Evolutionary conservation across 805 yeast genomes (phyloP).

Genomic region (Kuraishia floccosa): DNA sequence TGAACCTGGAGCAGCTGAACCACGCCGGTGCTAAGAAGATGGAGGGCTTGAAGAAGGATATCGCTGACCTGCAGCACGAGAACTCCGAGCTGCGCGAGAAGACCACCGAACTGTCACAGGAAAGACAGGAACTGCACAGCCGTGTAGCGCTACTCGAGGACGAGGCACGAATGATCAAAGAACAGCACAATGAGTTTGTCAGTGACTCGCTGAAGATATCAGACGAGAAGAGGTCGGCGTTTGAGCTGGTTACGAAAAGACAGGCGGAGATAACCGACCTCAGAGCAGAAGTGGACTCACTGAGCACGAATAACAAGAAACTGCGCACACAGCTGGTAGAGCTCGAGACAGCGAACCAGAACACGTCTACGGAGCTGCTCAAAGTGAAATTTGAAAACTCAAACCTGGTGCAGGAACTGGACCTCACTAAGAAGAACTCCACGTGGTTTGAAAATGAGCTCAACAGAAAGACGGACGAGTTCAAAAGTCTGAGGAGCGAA

Average conservation of each 20-base stretch:
- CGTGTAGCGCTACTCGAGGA: constrained; percentile 4
- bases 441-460: constrained; percentile 24
- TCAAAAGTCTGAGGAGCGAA: constrained; percentile 14
- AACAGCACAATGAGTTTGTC: constrained; percentile 1
- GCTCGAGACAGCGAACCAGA: constrained; percentile 10
- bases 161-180: constrained; percentile 4
- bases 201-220: constrained; percentile 5
- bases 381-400: constrained; percentile 14
- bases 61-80: constrained; percentile 11
- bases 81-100: constrained; percentile 11
- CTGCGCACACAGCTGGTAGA: constrained; percentile 29
- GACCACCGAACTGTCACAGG: constrained; percentile 8
- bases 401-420: constrained; percentile 17
- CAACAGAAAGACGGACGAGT: constrained; percentile 13
- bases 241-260: constrained; percentile 22
- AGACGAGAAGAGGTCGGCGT: constrained; percentile 17
- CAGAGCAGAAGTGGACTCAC: constrained; percentile 28
- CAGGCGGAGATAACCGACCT: constrained; percentile 21
- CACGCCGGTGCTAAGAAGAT: constrained; percentile 20
- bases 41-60: constrained; percentile 18
- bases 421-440: constrained; percentile 17
- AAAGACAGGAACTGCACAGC: constrained; percentile 9
- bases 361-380: constrained; percentile 10
- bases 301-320: constrained; percentile 27
- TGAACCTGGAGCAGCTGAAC: constrained; percentile 27